Base-by-base conservation (phyloP, 192 early-diverging fungal species). In the Linnemannia elongata region DNA sequence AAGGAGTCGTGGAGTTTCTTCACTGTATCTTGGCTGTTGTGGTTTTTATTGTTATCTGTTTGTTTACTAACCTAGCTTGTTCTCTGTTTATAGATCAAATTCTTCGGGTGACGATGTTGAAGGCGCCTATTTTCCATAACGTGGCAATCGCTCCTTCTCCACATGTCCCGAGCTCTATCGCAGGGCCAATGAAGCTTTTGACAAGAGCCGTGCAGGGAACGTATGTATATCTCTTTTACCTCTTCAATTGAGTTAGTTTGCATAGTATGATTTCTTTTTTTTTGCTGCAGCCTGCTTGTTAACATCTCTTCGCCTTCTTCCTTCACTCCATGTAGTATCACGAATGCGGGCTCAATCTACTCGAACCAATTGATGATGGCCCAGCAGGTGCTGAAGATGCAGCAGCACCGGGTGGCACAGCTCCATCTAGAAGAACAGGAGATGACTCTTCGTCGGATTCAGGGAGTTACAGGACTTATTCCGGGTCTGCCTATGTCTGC, bases 321-420 rank as follows among this genome's bases (percentile, higher is more conserved):
- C 1, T 60, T 3, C n/a, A 76, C 10, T 35, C 22, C 24, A 12
- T 71, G 4, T 68, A 86, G 83, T 45, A 80, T 86, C 47, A 73
- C 74, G 7, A 76, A 86, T 39, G 83, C 57, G 0, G 79, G 78
- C 49, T 45, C 74, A 5, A 13, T 86, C 8, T 87, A 87, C 24
- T 71, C 72, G 18, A 80, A 81, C 18, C 85, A 87, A 44, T 47
- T 87, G 22, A 36, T 74, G 30, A 44, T 72, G 8, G 85, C 80
- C 15, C 79, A 87, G 36, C 69, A 81, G 9, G 74, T 87, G 72
- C 79, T 87, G 20, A 81, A 78, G 44, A 68, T 75, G 17, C 85
- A 87, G 47, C 76, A 81, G 36, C 76, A 87, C 38, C 75, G 85
- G 66, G 74, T 87, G 76, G 79, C 79, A 24, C 76, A 87, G 35